These are phyloP conservation scores for Nakaseomyces uthaithaninus DNA, from an alignment of 1,139 yeast species.

Conservation along the genomic window DNA sequence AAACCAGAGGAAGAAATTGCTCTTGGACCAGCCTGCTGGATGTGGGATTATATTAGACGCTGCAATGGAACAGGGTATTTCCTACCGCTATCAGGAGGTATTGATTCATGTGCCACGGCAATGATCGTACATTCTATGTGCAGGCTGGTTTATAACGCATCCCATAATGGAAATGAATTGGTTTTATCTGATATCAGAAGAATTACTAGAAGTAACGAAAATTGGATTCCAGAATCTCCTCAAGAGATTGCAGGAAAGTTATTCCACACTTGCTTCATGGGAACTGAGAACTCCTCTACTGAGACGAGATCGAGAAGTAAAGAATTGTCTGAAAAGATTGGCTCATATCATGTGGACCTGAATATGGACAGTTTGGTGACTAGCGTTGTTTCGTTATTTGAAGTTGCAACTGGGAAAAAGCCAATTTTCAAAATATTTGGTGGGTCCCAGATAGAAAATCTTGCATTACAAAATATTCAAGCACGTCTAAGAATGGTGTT, in stretches of 20 bases:
- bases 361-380: constrained; percentile 81
- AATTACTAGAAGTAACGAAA: constrained; percentile 45
- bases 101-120: constrained; percentile 96
- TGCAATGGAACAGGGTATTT: constrained; percentile 86
- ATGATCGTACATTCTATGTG: constrained; percentile 94
- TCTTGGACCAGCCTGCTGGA: constrained; percentile 97
- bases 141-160: constrained; percentile 63
- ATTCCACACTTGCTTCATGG: constrained; percentile 91
- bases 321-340: constrained; percentile 63
- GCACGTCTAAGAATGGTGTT: constrained; percentile 93
- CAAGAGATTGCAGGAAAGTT: constrained; percentile 65
- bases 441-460: constrained; percentile 81
- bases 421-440: constrained; percentile 91
- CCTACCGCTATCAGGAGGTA: constrained; percentile 92
- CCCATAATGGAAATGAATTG: constrained; percentile 55
- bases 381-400: constrained; percentile 68
- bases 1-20: constrained; percentile 94
- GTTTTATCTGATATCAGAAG: constrained; percentile 68
- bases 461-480: constrained; percentile 92
- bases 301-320: constrained; percentile 87
- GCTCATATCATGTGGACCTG: constrained; percentile 83
- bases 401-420: constrained; percentile 78
- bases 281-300: constrained; percentile 80
- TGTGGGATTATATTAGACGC: constrained; percentile 94
- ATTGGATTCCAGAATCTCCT: constrained; percentile 65